Base-by-base conservation (phyloP, 2,329 filamentous ascomycete species). In the Arthrobotrys sphaeroides region DNA sequence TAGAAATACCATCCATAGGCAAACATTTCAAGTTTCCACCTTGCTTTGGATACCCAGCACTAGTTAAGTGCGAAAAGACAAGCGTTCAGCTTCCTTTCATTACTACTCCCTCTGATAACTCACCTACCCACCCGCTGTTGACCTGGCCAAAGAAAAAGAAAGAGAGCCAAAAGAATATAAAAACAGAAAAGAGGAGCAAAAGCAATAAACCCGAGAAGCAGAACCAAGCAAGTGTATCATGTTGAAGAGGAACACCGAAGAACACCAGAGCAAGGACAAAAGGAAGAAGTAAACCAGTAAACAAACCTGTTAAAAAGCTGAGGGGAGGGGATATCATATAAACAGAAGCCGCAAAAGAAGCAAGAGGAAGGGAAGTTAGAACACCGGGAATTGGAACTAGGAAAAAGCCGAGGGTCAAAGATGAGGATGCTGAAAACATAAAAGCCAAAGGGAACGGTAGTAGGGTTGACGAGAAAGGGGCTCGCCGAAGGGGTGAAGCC, bases 311-410 rank as follows among this genome's bases (percentile, higher is more conserved):
- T 33, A 24, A 64, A 64, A 18, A 38, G 53, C 24, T 42, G 53
- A 59, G 22, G 55, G 20, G 55, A 43, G 24, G 36, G 55, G 55
- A 60, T 60, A 60, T 60, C 55, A 60, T 60, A 12, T 18, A 24
- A 61, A 31, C 20, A 9, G 36, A 28, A 43, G n/a, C 5, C 45
- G 31, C 45, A 64, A 73, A n/a, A 49, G 33, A 47, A 51, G 9
- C 5, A 22, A 45, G 55, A 45, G 24, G 38, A 62, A 40, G 43
- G 24, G n/a, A 55, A 55, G 18, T 57, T 47, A 9, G 16, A 66
- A 53, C 33, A 60, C 57, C 57, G 12, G 40, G 36, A 36, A 28
- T 31, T 20, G 28, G 9, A 51, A 51, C 43, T 33, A n/a, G n/a
- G 26, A 26, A 53, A 22, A 51, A 36, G 18, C 42, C n/a, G 31